phyloP scores from a whole-genome alignment of 192 early-diverging fungal species.

The Linnemannia exigua region DNA sequence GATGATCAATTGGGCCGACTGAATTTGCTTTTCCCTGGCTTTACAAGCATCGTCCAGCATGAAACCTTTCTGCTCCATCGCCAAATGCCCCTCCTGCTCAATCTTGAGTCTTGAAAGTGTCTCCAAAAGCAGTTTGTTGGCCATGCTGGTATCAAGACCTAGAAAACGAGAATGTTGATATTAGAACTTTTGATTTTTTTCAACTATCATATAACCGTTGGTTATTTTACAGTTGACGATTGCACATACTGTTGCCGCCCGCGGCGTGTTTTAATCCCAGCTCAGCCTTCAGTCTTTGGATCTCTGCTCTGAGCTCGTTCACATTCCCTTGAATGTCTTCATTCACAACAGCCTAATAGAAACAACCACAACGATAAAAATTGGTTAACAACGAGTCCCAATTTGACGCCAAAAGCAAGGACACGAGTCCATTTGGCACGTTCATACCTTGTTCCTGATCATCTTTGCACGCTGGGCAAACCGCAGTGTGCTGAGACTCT shows the following conservation, averaged over 20 bases:
- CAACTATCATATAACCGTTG: too few species aligned
- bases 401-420: neutral
- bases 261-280: conserved; percentile 44
- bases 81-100: conserved; percentile 64
- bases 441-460: conserved; percentile 73
- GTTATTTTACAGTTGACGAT: too few species aligned
- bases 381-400: neutral
- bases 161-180: neutral
- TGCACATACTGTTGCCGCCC: neutral
- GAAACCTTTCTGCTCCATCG: conserved; percentile 62
- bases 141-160: conserved; percentile 58
- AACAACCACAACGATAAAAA: neutral
- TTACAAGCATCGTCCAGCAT: conserved; percentile 58
- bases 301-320: conserved; percentile 72
- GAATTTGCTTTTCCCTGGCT: conserved; percentile 46
- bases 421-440: neutral
- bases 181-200: neutral
- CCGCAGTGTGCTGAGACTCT: conserved; percentile 73
- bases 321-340: conserved; percentile 77
- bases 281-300: conserved; percentile 67
- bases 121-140: conserved; percentile 60
- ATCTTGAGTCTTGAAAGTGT: conserved; percentile 64
- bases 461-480: conserved; percentile 81
- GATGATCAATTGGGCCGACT: conserved; percentile 45
- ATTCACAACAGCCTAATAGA: conserved; percentile 70